A percentile compares a stretch with the other conserved stretches of the same genome.
phyloP scores from a whole-genome alignment of 257 asterid genomes.

The Cruciata laevipes region DNA sequence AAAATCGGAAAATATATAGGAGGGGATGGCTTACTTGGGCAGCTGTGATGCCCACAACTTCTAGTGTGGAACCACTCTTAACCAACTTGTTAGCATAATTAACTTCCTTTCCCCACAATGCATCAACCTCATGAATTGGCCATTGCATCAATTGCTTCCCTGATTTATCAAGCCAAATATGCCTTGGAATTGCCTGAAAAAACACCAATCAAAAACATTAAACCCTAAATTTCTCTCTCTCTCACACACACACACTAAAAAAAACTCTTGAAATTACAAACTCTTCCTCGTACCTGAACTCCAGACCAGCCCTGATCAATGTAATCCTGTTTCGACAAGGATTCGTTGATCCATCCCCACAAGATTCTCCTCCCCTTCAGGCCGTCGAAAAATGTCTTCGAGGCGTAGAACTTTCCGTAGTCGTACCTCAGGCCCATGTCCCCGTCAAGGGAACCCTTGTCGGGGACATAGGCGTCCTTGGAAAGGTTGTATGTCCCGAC shows the following conservation, averaged over 20 bases:
- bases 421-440: slow-evolving; percentile 33
- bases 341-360: slow-evolving; percentile 47
- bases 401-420: slow-evolving; percentile 44
- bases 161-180: slow-evolving; percentile 21
- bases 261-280: too few species aligned
- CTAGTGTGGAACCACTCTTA: slow-evolving; percentile 18
- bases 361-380: slow-evolving; percentile 28
- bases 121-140: slow-evolving; percentile 23
- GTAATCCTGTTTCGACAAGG: slow-evolving; percentile 15
- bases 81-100: neutral
- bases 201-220: neutral
- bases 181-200: slow-evolving; percentile 26
- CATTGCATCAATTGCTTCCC: slow-evolving; percentile 25
- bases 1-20: too few species aligned
- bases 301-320: slow-evolving; percentile 35
- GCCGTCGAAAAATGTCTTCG: slow-evolving; percentile 39
- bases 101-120: slow-evolving; percentile 22
- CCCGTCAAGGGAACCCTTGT: slow-evolving; percentile 14
- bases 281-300: slow-evolving; percentile 22
- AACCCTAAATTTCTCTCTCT: neutral
- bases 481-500: slow-evolving; percentile 27
- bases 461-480: slow-evolving; percentile 24
- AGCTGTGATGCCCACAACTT: slow-evolving; percentile 26
- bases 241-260: too few species aligned
- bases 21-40: slow-evolving; percentile 21